Evolutionary conservation across 805 yeast species (phyloP).

Genomic region (Yamadazyma endophytica): DNA sequence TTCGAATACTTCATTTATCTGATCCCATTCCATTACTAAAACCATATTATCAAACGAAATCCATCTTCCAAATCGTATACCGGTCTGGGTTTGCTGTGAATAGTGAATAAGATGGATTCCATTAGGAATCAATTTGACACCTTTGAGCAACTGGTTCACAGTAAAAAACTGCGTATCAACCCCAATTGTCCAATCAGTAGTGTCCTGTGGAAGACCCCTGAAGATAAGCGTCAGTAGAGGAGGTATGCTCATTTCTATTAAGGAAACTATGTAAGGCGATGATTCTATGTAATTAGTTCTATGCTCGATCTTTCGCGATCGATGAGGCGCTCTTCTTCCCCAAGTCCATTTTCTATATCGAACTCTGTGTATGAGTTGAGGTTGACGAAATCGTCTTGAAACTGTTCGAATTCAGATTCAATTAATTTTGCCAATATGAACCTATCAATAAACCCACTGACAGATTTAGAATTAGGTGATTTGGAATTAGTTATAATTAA

Average conservation of each 20-base stretch:
- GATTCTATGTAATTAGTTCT: slow-evolving; percentile 23
- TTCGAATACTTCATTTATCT: too few species aligned
- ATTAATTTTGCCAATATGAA: slow-evolving; percentile 29
- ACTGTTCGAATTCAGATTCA: slow-evolving; percentile 19
- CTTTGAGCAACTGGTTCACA: slow-evolving; percentile 36
- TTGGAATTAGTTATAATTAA: slow-evolving; percentile 20
- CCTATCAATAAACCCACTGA: slow-evolving; percentile 38
- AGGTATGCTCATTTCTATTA: slow-evolving; percentile 15
- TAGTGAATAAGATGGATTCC: slow-evolving; percentile 58
- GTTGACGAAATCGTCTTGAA: slow-evolving; percentile 13
- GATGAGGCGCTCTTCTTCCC: slow-evolving; percentile 3
- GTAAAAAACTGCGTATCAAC: slow-evolving; percentile 49
- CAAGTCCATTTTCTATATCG: slow-evolving; percentile 19
- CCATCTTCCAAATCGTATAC: slow-evolving; percentile 39
- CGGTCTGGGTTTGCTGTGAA: slow-evolving; percentile 20
- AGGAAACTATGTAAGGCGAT: not conserved
- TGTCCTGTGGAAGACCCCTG: slow-evolving; percentile 9
- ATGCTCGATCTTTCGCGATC: slow-evolving; percentile 20
- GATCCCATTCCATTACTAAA: slow-evolving; percentile 34
- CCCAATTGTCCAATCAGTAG: slow-evolving; percentile 30
- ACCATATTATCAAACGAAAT: slow-evolving; percentile 30
- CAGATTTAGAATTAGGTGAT: slow-evolving; percentile 7
- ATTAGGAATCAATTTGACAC: slow-evolving; percentile 46
- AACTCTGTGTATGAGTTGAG: slow-evolving; percentile 4
- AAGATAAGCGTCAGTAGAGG: slow-evolving; percentile 19